Conservation (phyloP, 2,329 filamentous ascomycete genomes). For the Monilinia polystroma region DNA sequence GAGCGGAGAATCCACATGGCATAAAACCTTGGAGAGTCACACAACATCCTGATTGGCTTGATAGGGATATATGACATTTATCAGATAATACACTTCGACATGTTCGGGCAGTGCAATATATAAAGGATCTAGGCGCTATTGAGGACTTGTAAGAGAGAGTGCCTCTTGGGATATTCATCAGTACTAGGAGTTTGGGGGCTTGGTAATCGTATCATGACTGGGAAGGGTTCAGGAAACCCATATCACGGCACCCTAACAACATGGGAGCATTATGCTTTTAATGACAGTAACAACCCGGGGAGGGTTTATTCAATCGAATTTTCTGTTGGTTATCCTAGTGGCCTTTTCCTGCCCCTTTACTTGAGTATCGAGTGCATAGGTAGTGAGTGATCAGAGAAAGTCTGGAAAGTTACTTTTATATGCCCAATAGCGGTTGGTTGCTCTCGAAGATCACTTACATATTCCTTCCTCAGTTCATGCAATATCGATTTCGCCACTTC, state of each 20-base stretch:
- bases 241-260: not conserved
- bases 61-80: conserved; percentile 29
- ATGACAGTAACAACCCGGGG: not conserved
- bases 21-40: conserved; percentile 59
- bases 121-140: conserved; percentile 4
- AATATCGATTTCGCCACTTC: not conserved
- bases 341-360: too few relatives aligned
- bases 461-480: conserved; percentile 4
- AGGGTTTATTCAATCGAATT: not conserved
- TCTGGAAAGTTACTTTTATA: not conserved
- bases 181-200: not conserved
- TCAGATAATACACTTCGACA: not conserved
- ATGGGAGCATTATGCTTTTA: not conserved
- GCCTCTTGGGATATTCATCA: not conserved
- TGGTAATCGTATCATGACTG: not conserved
- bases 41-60: conserved; percentile 60
- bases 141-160: not conserved
- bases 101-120: not conserved
- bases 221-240: not conserved
- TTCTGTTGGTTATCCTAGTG: too few relatives aligned
- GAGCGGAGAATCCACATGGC: conserved; percentile 53
- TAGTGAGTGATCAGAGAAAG: not conserved
- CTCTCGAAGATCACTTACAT: not conserved
- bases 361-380: not conserved
- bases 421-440: not conserved